phyloP scores from a whole-genome alignment of 2,329 filamentous ascomycete species.

The Epichloe elymi region DNA sequence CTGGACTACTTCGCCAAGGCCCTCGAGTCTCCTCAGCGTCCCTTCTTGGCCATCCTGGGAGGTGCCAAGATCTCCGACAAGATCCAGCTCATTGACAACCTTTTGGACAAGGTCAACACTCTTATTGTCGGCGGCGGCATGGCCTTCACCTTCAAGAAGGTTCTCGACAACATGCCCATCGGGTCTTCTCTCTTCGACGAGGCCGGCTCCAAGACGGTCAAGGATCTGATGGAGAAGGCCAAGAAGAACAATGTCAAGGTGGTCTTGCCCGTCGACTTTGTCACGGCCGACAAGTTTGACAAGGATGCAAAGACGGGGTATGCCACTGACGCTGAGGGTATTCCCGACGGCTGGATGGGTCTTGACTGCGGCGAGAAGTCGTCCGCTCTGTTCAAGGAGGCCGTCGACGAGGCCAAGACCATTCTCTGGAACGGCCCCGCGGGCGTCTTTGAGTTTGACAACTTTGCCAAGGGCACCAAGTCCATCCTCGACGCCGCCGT shows the following conservation, averaged over 20 bases:
- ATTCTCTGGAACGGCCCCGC: conserved; percentile 98
- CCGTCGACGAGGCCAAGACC: conserved; percentile 80
- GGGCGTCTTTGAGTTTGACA: conserved; percentile 94
- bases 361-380: conserved; percentile 88
- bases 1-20: conserved; percentile 98
- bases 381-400: conserved; percentile 73
- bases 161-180: conserved; percentile 79
- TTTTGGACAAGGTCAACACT: conserved; percentile 94
- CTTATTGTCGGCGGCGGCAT: conserved; percentile 94
- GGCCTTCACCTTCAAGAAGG: conserved; percentile 99
- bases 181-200: conserved; percentile 89
- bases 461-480: conserved; percentile 88
- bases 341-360: conserved; percentile 96
- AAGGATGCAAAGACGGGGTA: conserved; percentile 68
- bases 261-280: conserved; percentile 86
- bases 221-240: conserved; percentile 80
- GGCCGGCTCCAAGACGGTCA: conserved; percentile 83
- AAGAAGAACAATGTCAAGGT: conserved; percentile 94
- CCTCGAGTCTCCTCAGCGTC: conserved; percentile 81
- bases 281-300: conserved; percentile 91
- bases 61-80: conserved; percentile 99
- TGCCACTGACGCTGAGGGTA: conserved; percentile 77
- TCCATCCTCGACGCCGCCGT: conserved; percentile 81
- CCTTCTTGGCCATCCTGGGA: conserved; percentile 96
- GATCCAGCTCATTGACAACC: conserved; percentile 98